These are phyloP conservation scores for Aspergillus alliaceus DNA, from an alignment of 2,329 filamentous ascomycete species.

Conservation along the genomic window DNA sequence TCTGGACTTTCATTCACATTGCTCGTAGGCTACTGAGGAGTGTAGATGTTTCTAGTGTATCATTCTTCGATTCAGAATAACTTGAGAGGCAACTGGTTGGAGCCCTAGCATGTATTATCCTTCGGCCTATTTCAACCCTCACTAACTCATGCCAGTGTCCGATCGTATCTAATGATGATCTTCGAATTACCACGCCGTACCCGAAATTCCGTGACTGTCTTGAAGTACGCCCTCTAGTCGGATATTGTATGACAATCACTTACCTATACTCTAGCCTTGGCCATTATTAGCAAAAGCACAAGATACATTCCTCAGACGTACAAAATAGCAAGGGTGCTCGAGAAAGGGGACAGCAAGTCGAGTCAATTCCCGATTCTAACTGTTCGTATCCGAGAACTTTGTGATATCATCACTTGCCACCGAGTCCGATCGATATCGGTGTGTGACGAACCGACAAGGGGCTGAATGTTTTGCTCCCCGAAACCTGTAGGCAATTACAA, in stretches of 20 bases:
- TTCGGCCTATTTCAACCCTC: no score
- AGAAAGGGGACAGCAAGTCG: neutral
- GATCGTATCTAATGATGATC: constrained; percentile 19
- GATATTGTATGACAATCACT: neutral
- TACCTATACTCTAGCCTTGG: constrained; percentile 18
- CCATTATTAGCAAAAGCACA: constrained; percentile 21
- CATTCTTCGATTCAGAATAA: constrained; percentile 20
- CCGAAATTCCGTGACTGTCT: constrained; percentile 17
- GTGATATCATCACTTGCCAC: constrained; percentile 9
- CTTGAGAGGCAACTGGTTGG: no score
- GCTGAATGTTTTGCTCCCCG: constrained; percentile 17
- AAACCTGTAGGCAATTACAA: constrained; percentile 12
- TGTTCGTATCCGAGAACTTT: constrained; percentile 12
- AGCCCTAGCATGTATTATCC: no score
- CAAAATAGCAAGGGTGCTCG: constrained; percentile 1
- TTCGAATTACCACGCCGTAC: constrained; percentile 25
- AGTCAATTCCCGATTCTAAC: constrained; percentile 3
- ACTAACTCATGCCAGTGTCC: constrained; percentile 13
- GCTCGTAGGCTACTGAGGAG: neutral
- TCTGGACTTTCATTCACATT: neutral
- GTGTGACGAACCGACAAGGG: constrained; percentile 11
- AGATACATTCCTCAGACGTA: constrained; percentile 8
- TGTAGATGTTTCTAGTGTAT: constrained; percentile 20
- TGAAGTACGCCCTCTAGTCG: constrained; percentile 15
- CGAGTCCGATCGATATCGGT: constrained; percentile 16